Base-by-base conservation (phyloP, 78 protist species). In the Dictyostelium purpureum region DNA sequence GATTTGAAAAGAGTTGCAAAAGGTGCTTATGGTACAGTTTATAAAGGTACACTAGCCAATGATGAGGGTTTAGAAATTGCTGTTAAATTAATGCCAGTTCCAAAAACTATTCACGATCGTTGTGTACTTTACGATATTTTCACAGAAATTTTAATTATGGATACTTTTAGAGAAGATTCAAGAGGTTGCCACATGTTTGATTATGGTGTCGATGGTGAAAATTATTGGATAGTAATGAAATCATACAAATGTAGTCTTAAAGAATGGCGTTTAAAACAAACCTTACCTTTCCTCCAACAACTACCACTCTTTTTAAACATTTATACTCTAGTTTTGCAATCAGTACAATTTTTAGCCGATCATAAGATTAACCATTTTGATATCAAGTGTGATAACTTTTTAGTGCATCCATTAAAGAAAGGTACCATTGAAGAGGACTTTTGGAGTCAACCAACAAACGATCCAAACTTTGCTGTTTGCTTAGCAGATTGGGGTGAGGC, bases 401-500 rank as follows among this genome's bases (percentile, higher is more conserved):
- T 97, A 28, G 51, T 97, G 24, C 80, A 67, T 43, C 93, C 97
- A 77, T n/a, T 67, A 18, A 80, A 83, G 38, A 79, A 80, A 43
- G 90, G 56, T 37, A 52, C 73, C 37, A 16, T 88, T 12, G 94
- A 61, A 40, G 92, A 82, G 2, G 97, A 87, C 47, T 78, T 94
- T 76, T 77, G 65, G 88, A 80, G 57, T 77, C 93, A 71, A 66
- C 75, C 89, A 40, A 78, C 79, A n/a, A 49, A 24, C 18, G 78
- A 52, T 31, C 92, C 95, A 57, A 94, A 89, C 21, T 87, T 94
- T 59, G 33, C 52, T 3, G 89, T 93, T 66, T 87, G 91, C 57
- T 35, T 94, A n/a, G 96, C 94, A 7, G 96, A 98, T 90, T 98
- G 97, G 94, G 99, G 99, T 42, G 98, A 96, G 94, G 76, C 96